Evolutionary conservation across 192 early-diverging fungal species (phyloP), one percentile per base, ranked within the genome.

Genomic region (Physocladia obscura): DNA sequence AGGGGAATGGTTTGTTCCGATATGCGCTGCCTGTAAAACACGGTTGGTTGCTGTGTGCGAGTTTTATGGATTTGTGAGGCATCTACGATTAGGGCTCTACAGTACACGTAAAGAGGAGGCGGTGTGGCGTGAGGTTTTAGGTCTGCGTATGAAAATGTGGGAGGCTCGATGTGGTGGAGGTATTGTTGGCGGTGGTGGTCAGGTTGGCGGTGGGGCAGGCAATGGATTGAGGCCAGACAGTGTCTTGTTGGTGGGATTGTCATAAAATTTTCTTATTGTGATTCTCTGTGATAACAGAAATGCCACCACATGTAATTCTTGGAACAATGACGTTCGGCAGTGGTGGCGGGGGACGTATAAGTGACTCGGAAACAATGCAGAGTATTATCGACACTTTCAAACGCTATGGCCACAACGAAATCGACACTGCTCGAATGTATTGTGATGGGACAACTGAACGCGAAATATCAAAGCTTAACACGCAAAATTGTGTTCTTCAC

Each of bases 61-160:
- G 68, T 98, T 98, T 73, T 98, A 97, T 79, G 89, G 90, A 24
- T 96, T 97, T 80, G 88, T 96, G 40, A 87, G 94, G 32, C 92
- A 97, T 62, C 79, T 97, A 44, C 86, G 91, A 60, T 92, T 93
- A 64, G 94, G 95, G 0, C 82, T 93, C 34, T 97, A 92, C 76
- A 84, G 87, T n/a, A 89, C 84, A 56, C 85, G 93, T 47, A 77
- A 82, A 0, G 82, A 87, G 30, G 83, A 84, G 67, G 94, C 96
- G 52, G 67, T 97, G 29, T 96, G 92, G 76, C 75, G 85, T 30
- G 95, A 98, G 71, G 85, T 89, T 11, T 80, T 95, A 51, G 87
- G 89, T 19, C 78, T 95, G 68, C 89, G 94, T 32, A 80, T 94
- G 19, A 87, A 88, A 65, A 98, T 98, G 94, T 97, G 95, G 71